A percentile compares a stretch with the other conserved stretches of the same genome.
phyloP scores from a whole-genome alignment of 2,329 filamentous ascomycete genomes.

The Cadophora sp. region DNA sequence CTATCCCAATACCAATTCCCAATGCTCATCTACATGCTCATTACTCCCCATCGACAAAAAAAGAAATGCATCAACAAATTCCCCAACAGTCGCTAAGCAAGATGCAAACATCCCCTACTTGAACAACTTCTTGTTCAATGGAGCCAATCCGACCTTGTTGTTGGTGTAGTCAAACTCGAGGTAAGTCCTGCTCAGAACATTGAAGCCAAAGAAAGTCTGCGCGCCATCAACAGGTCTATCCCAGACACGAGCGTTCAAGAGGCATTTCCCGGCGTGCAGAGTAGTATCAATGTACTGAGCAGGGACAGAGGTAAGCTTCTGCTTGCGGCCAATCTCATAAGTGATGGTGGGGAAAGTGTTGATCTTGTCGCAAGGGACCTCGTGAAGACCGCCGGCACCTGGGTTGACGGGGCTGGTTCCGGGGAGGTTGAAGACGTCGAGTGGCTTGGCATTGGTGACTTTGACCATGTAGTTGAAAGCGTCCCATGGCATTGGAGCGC shows the following conservation, averaged over 20 bases:
- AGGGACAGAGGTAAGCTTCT: conserved; percentile 15
- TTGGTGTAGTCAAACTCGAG: conserved; percentile 23
- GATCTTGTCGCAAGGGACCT: conserved; percentile 20
- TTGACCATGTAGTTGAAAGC: conserved; percentile 20
- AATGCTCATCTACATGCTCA: conserved; percentile 9
- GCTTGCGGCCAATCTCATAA: conserved; percentile 22
- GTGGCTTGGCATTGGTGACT: conserved; percentile 14
- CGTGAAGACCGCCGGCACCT: conserved; percentile 17
- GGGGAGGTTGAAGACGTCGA: conserved; percentile 21
- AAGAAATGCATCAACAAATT: background rate
- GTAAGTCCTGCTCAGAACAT: conserved; percentile 22
- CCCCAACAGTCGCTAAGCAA: background rate
- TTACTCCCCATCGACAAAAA: conserved; percentile 5
- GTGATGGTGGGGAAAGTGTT: conserved; percentile 18
- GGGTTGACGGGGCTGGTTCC: conserved; percentile 24
- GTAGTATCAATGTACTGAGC: conserved; percentile 22
- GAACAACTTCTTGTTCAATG: conserved; percentile 19
- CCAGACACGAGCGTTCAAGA: conserved; percentile 24
- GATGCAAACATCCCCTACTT: conserved; percentile 2
- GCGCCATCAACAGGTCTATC: conserved; percentile 23
- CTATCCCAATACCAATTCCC: conserved; percentile 3
- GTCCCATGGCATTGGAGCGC: conserved; percentile 22
- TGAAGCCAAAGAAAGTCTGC: conserved; percentile 26
- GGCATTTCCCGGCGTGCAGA: conserved; percentile 17
- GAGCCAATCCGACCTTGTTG: conserved; percentile 18